Conservation (phyloP, 306 rosid species). For the Canavalia gladiata region DNA sequence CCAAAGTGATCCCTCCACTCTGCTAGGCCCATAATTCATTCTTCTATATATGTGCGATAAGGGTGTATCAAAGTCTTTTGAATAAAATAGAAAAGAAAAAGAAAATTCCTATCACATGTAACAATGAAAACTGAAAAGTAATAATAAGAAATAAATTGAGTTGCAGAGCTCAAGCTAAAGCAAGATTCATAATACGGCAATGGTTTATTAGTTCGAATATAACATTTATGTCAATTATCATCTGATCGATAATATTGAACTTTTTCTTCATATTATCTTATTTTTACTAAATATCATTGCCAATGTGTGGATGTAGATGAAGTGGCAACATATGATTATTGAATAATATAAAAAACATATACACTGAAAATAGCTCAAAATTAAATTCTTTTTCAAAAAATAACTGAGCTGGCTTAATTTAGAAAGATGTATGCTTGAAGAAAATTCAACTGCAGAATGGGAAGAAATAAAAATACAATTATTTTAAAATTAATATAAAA, state of each 20-base stretch:
- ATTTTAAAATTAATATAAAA: background rate
- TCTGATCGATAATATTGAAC: background rate
- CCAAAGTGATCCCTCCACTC: background rate
- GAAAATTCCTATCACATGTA: background rate
- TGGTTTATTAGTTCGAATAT: constrained; percentile 16
- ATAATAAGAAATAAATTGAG: constrained; percentile 25
- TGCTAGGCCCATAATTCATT: background rate
- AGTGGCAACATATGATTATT: constrained; percentile 15
- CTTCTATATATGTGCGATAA: background rate
- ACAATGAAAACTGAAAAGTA: constrained; percentile 10
- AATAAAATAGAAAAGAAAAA: constrained; percentile 14
- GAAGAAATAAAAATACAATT: constrained; percentile 5
- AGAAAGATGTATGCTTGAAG: constrained; percentile 27
- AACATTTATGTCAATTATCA: constrained; percentile 19
- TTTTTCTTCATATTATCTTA: constrained; percentile 7
- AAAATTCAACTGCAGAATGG: constrained; percentile 16
- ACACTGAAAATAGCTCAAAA: background rate
- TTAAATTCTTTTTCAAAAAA: background rate
- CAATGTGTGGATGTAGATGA: constrained; percentile 27
- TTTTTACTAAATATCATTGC: constrained; percentile 31
- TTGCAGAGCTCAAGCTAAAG: constrained; percentile 29
- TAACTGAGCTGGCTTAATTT: constrained; percentile 30
- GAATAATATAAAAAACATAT: background rate
- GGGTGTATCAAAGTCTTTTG: background rate
- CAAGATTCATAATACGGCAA: constrained; percentile 30